Evolutionary conservation across 345 rosid genomes (phyloP).

Genomic region (Salix caprea): DNA sequence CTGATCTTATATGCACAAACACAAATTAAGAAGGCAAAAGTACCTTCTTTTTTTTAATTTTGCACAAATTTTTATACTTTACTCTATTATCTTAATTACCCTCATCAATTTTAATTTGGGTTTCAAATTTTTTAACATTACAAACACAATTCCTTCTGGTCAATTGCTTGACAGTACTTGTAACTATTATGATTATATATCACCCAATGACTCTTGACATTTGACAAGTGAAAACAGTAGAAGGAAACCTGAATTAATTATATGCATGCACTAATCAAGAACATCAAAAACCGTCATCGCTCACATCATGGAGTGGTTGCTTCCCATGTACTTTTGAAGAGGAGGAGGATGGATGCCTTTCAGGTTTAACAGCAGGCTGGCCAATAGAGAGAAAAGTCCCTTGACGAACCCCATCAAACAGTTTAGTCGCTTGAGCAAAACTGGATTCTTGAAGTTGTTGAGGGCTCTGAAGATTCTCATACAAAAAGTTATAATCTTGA

Average conservation of each 20-base stretch:
- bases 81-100: too few relatives aligned
- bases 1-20: too few relatives aligned
- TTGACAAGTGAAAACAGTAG: not conserved
- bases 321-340: not conserved
- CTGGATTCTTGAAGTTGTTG: not conserved
- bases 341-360: not conserved
- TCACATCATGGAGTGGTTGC: not conserved
- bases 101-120: too few relatives aligned
- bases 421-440: not conserved
- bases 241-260: not conserved
- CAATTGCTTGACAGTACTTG: not conserved
- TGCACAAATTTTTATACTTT: too few relatives aligned
- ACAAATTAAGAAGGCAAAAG: too few relatives aligned
- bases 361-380: not conserved
- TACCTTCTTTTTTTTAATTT: too few relatives aligned
- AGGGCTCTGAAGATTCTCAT: not conserved
- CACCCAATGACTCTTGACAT: not conserved
- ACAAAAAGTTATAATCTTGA: not conserved
- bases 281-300: not conserved
- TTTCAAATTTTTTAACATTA: too few relatives aligned
- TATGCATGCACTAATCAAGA: not conserved
- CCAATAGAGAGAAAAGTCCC: not conserved
- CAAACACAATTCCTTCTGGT: too few relatives aligned
- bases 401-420: not conserved
- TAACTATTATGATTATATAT: not conserved